phyloP scores from a whole-genome alignment of 2,329 filamentous ascomycete species.

The Penicillium sclerotigenum region DNA sequence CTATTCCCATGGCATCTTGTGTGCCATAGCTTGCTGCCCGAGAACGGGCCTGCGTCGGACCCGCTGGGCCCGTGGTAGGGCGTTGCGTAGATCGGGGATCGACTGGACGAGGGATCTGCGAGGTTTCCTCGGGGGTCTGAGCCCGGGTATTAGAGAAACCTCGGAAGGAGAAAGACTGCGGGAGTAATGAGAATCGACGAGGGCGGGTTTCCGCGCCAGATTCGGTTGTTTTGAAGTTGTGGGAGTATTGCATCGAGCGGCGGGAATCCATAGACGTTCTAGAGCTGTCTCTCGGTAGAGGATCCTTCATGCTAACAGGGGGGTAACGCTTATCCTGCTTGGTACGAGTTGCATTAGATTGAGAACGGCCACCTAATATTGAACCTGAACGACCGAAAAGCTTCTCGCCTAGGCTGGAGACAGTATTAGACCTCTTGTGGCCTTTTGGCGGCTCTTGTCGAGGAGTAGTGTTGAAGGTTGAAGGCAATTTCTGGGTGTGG shows the following conservation, averaged over 20 bases:
- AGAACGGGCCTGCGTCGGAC: conserved; percentile 14
- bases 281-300: conserved; percentile 58
- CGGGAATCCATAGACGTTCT: conserved; percentile 71
- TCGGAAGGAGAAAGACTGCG: conserved; percentile 62
- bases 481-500: conserved; percentile 55
- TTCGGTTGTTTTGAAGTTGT: conserved; percentile 69
- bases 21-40: conserved; percentile 35
- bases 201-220: conserved; percentile 60
- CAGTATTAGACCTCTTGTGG: conserved; percentile 71
- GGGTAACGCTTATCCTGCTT: conserved; percentile 69
- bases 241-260: conserved; percentile 66
- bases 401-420: conserved; percentile 77
- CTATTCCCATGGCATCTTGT: conserved; percentile 31
- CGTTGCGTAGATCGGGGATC: conserved; percentile 30
- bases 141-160: conserved; percentile 58
- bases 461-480: conserved; percentile 57
- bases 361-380: conserved; percentile 63
- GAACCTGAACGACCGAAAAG: conserved; percentile 81
- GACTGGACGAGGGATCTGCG: conserved; percentile 38
- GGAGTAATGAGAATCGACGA: conserved; percentile 69
- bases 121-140: conserved; percentile 46
- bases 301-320: conserved; percentile 83
- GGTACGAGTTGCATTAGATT: conserved; percentile 39
- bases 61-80: conserved; percentile 37
- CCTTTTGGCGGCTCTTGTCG: conserved; percentile 46